Evolutionary conservation across 2,329 filamentous ascomycete genomes (phyloP), one percentile per base, ranked within the genome.

Genomic region (Fusarium sp.): DNA sequence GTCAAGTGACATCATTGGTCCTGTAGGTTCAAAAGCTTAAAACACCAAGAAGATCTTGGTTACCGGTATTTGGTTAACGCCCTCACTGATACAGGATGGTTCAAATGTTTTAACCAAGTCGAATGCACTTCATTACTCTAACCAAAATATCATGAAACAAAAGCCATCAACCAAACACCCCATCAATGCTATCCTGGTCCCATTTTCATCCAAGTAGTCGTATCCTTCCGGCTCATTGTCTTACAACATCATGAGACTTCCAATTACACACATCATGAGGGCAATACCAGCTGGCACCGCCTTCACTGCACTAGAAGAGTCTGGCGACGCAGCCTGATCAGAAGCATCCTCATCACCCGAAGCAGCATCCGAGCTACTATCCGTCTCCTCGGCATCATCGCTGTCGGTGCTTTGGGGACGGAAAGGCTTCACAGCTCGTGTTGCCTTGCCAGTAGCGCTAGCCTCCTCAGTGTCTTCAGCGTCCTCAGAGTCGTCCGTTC

Each of bases 371-470:
- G 69, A 47, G 5, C 42, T 11, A 9, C 69, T 66, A 2, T 45
- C 58, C 1, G 71, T 73, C 52, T 71, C 62, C n/a, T 60, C 69
- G 0, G 72, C 31, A 10, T 59, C 72, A 8, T 31, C 45, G 1
- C 45, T 62, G 3, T 40, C 66, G 0, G 45, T 64, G 6, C 64
- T 69, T 10, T 67, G 42, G 11, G 74, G 38, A 10, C 37, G 61
- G 66, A 76, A 76, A 2, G 74, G 71, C 52, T 72, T 75, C 6
- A 76, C 66, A 0, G 29, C 66, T 4, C 56, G 67, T 6, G 70
- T 76, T 6, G 45, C 37, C 29, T 34, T 52, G 9, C 54, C 31
- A 6, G 70, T 60, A 11, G 60, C 64, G 11, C 50, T 57, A 0
- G 16, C 34, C 22, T 58, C 56, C 10, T 20, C 56, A 3, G 67